phyloP scores from a whole-genome alignment of 2,329 filamentous ascomycete genomes.

The Diplocarpon rosae region DNA sequence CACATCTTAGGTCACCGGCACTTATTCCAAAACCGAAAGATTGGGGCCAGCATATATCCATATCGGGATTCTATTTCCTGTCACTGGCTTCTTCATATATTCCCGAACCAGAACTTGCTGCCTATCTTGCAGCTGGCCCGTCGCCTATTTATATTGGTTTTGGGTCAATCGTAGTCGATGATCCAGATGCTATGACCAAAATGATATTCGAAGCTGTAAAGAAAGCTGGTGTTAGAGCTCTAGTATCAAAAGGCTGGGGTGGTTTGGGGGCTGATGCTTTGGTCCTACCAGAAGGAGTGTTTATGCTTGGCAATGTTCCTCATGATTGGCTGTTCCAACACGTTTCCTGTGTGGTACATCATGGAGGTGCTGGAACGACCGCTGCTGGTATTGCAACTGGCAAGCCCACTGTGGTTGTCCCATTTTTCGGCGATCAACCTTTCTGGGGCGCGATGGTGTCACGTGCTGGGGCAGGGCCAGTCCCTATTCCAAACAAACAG shows the following conservation, averaged over 20 bases:
- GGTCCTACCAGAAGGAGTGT: conserved; percentile 62
- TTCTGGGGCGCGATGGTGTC: conserved; percentile 76
- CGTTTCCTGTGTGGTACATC: conserved; percentile 75
- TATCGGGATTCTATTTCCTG: conserved; percentile 70
- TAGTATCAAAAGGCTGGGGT: conserved; percentile 84
- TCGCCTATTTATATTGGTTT: conserved; percentile 77
- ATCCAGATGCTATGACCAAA: conserved; percentile 58
- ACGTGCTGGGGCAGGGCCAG: conserved; percentile 59
- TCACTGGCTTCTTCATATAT: conserved; percentile 55
- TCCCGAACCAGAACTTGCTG: conserved; percentile 51
- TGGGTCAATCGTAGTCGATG: conserved; percentile 71
- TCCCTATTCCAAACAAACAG: conserved; percentile 57
- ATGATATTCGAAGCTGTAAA: conserved; percentile 62
- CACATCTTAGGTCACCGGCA: conserved; percentile 47
- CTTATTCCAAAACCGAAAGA: conserved; percentile 70
- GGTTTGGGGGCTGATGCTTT: conserved; percentile 64
- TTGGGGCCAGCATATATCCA: conserved; percentile 60
- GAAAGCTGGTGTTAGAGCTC: conserved; percentile 57
- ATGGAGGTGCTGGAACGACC: conserved; percentile 80
- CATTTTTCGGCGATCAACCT: conserved; percentile 78
- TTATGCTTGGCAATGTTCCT: conserved; percentile 75
- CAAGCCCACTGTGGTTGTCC: conserved; percentile 70
- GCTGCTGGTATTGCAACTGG: conserved; percentile 75
- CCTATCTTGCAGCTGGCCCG: conserved; percentile 56
- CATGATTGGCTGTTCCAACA: conserved; percentile 84